Conservation (phyloP, 331 rosid genomes). For the Acacia pycnantha region DNA sequence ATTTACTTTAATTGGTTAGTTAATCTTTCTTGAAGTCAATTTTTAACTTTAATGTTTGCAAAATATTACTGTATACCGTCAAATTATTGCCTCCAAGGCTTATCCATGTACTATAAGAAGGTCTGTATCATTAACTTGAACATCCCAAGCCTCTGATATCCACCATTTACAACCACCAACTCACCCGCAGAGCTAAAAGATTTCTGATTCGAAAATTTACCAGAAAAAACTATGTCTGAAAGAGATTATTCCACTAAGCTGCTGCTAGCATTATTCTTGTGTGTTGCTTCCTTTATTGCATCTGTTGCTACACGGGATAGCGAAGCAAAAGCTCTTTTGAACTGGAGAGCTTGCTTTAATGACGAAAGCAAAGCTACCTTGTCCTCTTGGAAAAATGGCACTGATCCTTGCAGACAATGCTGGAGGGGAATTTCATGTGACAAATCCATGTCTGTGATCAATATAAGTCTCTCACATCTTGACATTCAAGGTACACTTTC, state of each 20-base stretch:
- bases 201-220: neutral
- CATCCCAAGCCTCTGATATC: neutral
- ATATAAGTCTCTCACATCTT: no score
- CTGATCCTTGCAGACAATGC: no score
- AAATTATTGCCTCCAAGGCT: neutral
- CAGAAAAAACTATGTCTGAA: neutral
- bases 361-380: no score
- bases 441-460: no score
- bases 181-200: no score
- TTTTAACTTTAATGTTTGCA: no score
- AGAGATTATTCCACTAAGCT: neutral
- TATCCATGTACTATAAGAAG: neutral
- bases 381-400: no score
- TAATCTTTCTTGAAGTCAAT: no score
- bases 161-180: neutral
- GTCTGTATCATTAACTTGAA: neutral
- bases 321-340: neutral
- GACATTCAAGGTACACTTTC: no score
- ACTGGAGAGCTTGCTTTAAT: neutral
- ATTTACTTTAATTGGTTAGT: neutral
- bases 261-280: neutral
- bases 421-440: no score
- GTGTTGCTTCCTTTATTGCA: neutral
- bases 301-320: neutral
- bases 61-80: no score